Evolutionary conservation across 139 green algal genomes (phyloP), one percentile per base, ranked within the genome.

Genomic region (Chlamydomonas incerta): DNA sequence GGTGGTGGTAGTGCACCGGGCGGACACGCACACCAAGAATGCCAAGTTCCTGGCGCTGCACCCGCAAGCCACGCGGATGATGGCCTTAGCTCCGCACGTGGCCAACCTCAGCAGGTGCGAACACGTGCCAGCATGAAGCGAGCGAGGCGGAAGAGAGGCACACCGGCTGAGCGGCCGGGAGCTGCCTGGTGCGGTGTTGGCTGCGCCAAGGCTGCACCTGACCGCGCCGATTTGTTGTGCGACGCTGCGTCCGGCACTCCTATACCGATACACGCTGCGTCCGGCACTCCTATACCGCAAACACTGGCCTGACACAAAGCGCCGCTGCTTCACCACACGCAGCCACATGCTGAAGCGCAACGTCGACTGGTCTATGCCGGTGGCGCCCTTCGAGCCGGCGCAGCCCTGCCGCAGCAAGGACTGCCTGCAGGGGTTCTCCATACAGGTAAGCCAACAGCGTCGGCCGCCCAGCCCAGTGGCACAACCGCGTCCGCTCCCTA

Each of bases 31-130:
- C 69, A 60, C 52, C 28, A 66, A 66, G 60, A 72, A 26, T 33
- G 55, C 34, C 34, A 74, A 74, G 68, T 52, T 86, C 80, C 80
- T 86, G 50, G 41, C 28, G 14, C 80, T 86, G 52, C 55, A 70
- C 55, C 33, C 46, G 26, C 2, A 33, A 9, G 6, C 41, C 37
- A 58, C 76, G 28, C 35, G 55, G 14, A 69, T 86, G 41, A 70
- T 86, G 80, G 80, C 80, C 23, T 69, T 86, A 20, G 67, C 80
- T 4, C 80, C 80, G 5, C 80, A 86, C 68, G 80, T 86, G 5
- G 68, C 80, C 52, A 85, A 85, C 67, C 65, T 85, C 66, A 85
- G 79, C 79, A 85, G 79, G 79, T 75, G 66, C 23, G 60, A 21
- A 2, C 60, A 66, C 1, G 60, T 50, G 41, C 41, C 41, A 50